These are phyloP conservation scores for Glebionis coronaria DNA, from an alignment of 129 eudicot genomes.

Conservation along the genomic window DNA sequence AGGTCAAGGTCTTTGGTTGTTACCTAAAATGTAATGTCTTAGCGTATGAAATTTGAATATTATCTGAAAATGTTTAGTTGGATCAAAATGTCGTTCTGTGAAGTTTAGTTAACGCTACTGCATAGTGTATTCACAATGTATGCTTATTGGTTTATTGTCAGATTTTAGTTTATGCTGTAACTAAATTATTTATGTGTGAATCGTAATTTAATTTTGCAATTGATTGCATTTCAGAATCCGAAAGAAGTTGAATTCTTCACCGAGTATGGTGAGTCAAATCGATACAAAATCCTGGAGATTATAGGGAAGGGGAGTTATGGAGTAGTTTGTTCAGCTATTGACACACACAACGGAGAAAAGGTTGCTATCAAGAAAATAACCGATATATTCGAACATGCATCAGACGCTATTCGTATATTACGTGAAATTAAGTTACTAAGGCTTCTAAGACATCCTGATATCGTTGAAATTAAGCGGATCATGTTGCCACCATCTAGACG, in stretches of 20 bases:
- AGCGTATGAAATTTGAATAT: conserved; percentile 4
- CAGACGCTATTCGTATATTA: conserved; percentile 88
- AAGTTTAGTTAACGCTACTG: neutral
- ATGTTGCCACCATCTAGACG: conserved; percentile 95
- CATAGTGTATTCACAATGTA: neutral
- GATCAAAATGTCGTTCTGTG: neutral
- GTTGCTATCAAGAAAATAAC: conserved; percentile 92
- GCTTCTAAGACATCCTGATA: conserved; percentile 93
- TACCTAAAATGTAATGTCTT: neutral
- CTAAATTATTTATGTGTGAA: neutral
- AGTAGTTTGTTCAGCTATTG: conserved; percentile 91
- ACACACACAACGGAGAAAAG: conserved; percentile 91
- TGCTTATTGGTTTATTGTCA: too few relatives aligned
- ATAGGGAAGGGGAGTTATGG: conserved; percentile 97
- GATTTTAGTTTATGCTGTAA: too few relatives aligned
- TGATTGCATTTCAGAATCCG: conserved; percentile 41
- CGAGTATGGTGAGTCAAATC: conserved; percentile 79
- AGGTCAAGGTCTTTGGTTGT: conserved; percentile 5
- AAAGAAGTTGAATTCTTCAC: conserved; percentile 87
- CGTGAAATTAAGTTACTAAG: conserved; percentile 88
- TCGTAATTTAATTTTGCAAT: conserved; percentile 6
- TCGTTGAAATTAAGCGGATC: conserved; percentile 90
- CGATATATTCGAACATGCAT: conserved; percentile 75
- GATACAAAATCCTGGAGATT: conserved; percentile 89
- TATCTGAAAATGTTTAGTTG: neutral